Evolutionary conservation across 768 basidiomycete genomes (phyloP), one percentile per base, ranked within the genome.

Genomic region (Tulasnella sp.): DNA sequence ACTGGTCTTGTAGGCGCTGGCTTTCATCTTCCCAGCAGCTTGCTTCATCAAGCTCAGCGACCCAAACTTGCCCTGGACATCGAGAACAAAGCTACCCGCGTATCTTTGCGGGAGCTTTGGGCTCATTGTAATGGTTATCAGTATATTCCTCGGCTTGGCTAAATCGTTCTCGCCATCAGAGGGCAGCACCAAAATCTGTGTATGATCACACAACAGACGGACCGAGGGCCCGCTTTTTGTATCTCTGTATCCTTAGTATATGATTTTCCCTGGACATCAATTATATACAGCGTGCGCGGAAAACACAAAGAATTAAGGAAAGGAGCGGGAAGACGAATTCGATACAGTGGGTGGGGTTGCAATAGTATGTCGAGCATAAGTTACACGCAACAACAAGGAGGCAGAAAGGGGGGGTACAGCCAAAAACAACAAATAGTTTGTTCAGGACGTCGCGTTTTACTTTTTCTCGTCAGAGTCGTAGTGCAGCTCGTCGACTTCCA

Each of bases 11-110:
- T 42, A 78, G 77, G 92, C 96, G 0, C 90, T 98, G 14, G 97
- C 97, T 4, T 98, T 93, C 87, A 96, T 98, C 82, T 96, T 96
- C 85, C 94, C 96, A 14, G 93, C 96, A 0, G 92, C 91, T 2
- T 97, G 96, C 85, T 96, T 94, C 87, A 87, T 95, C 83, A 93
- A 93, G 85, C 91, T 97, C 73, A 85, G 89, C 18, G 90, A 92
- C 81, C 85, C 88, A 72, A 85, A 85, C 12, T 82, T 86, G 24
- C 91, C 92, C 24, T 93, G 94, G 92, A 87, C 92, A 83, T 90
- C 93, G 75, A 90, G 92, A 31, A 85, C 89, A 50, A 95, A 94
- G 84, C 87, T 96, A 37, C 94, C 94, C 3, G 94, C 97, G 0
- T 87, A 92, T 37, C 82, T 86, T 4, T 97, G 96, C 84, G 91